These are phyloP conservation scores for Acer yangbiense DNA, from an alignment of 345 rosid species.

Conservation along the genomic window DNA sequence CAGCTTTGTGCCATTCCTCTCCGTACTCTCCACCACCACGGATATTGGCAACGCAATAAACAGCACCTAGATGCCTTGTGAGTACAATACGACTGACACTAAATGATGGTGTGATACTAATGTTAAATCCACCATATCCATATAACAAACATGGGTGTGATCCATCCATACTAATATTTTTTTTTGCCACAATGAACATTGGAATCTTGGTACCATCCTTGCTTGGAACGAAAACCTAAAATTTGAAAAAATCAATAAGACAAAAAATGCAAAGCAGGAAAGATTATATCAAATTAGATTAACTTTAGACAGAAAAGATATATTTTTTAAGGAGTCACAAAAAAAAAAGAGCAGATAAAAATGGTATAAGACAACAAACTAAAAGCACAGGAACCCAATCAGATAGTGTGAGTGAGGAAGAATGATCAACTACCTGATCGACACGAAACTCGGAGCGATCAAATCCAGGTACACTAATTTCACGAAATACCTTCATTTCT, in stretches of 20 bases:
- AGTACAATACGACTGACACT: constrained; percentile 69
- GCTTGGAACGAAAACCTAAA: constrained; percentile 76
- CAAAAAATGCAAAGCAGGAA: neutral
- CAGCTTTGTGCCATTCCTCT: constrained; percentile 96
- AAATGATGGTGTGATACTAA: constrained; percentile 73
- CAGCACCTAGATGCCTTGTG: constrained; percentile 73
- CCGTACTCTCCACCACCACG: constrained; percentile 99
- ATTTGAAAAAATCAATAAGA: constrained; percentile 13
- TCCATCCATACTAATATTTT: constrained; percentile 65
- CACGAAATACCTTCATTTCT: constrained; percentile 74
- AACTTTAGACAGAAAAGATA: neutral
- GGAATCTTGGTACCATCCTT: constrained; percentile 88
- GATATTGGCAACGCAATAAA: constrained; percentile 78
- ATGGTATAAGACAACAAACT: neutral
- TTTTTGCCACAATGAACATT: constrained; percentile 68
- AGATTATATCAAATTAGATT: neutral
- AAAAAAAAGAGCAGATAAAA: neutral
- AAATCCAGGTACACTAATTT: constrained; percentile 70
- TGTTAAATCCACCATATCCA: constrained; percentile 90
- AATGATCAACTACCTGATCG: constrained; percentile 77
- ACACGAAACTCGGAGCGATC: constrained; percentile 70
- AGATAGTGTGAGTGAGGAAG: neutral
- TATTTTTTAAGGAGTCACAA: neutral
- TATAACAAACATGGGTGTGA: constrained; percentile 88
- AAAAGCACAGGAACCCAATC: neutral